Evolutionary conservation across 768 basidiomycete species (phyloP), one percentile per base, ranked within the genome.

Genomic region (Dictyophora rubrovolvata): DNA sequence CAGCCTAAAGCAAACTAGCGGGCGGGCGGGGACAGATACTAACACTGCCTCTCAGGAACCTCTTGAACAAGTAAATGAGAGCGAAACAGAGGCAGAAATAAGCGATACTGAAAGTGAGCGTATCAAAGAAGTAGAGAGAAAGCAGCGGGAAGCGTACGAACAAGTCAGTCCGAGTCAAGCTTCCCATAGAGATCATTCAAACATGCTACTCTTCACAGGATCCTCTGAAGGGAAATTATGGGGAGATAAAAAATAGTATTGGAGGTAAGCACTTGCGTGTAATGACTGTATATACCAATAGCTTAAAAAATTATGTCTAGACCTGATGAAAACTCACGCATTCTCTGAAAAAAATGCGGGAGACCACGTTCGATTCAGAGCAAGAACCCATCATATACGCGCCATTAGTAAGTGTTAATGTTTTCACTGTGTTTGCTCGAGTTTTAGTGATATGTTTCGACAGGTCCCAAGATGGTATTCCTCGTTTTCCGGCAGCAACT

Each of bases 401-500:
- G 21, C 10, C 20, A 46, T 56, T 9, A 46, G 55, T 56, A 48
- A 21, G 55, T 18, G 7, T 28, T 20, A 54, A 5, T 17, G 34
- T 9, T 36, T 11, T 48, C 55, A 17, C 23, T 9, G 16, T 14
- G 18, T n/a, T n/a, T n/a, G n/a, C n/a, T n/a, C n/a, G 9, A 14
- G 17, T 17, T 18, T n/a, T n/a, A 18, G 2, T 34, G 16, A n/a
- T n/a, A 5, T 36, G 21, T 51, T 34, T 37, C 14, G 37, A 48
- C 17, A 56, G 55, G 55, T 21, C 20, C 49, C 18, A 62, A 62
- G 47, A 37, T 67, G 2, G 59, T 59, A 3, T 67, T 67, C 53
- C 22, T 63, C 7, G 51, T 67, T 1, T 62, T 67, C 20, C 53
- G 66, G 7, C 66, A 66, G 28, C 59, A 59, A 11, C 18, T 62